Conservation (phyloP, 805 yeast genomes). For the Phaffomyces opuntiae region DNA sequence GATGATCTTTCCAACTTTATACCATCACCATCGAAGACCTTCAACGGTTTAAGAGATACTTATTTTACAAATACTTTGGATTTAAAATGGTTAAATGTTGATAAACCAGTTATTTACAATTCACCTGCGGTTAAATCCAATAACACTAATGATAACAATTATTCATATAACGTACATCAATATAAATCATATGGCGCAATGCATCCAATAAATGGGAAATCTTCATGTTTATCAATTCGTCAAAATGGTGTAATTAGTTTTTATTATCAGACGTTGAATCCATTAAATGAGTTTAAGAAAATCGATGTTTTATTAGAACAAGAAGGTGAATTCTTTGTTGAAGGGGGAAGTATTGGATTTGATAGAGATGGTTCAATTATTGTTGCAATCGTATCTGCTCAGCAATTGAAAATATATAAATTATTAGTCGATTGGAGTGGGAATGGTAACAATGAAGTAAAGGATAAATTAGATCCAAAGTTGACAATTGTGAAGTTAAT, state of each 20-base stretch:
- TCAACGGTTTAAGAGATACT: constrained; percentile 16
- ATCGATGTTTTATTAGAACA: constrained; percentile 26
- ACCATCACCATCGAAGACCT: background rate
- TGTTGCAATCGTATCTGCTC: constrained; percentile 31
- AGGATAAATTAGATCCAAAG: constrained; percentile 29
- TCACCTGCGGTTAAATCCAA: constrained; percentile 44
- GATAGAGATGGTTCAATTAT: constrained; percentile 40
- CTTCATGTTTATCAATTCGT: constrained; percentile 64
- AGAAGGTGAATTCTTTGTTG: constrained; percentile 20
- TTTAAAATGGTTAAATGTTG: constrained; percentile 68
- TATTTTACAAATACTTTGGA: constrained; percentile 28
- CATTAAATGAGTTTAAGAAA: constrained; percentile 49
- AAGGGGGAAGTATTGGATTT: constrained; percentile 45
- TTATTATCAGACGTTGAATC: constrained; percentile 55
- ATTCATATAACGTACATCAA: constrained; percentile 52
- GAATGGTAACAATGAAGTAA: constrained; percentile 28
- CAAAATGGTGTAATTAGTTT: constrained; percentile 52
- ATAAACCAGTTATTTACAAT: constrained; percentile 55
- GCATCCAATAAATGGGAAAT: constrained; percentile 63
- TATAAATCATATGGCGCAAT: constrained; percentile 52
- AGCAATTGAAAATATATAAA: constrained; percentile 34
- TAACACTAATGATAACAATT: constrained; percentile 30
- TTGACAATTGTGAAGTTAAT: constrained; percentile 29
- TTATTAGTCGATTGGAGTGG: constrained; percentile 42
- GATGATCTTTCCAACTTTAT: constrained; percentile 23